Evolutionary conservation across 2,329 filamentous ascomycete species (phyloP).

Genomic region (Coniochaeta sp.): DNA sequence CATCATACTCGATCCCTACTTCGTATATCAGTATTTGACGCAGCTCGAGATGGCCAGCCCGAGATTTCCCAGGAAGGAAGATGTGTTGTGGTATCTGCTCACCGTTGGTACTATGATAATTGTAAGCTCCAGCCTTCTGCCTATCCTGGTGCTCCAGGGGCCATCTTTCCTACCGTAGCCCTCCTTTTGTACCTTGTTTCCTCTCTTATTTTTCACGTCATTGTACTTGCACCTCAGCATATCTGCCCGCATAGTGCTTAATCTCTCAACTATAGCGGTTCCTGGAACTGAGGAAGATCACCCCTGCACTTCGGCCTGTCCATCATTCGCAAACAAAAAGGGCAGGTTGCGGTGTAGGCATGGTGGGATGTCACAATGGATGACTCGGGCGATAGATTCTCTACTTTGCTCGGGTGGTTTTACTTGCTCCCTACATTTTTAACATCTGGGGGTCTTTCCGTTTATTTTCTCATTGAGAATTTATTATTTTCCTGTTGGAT

Average conservation of each 20-base stretch:
- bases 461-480: neutral
- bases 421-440: conserved; percentile 54
- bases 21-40: conserved; percentile 73
- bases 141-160: neutral
- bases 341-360: conserved; percentile 60
- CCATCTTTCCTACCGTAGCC: conserved; percentile 2
- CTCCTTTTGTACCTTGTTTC: conserved; percentile 9
- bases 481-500: neutral
- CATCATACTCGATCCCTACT: conserved; percentile 69
- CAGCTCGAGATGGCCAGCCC: conserved; percentile 65
- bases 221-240: conserved; percentile 38
- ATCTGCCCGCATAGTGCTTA: conserved; percentile 71
- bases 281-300: conserved; percentile 78
- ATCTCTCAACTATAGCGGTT: conserved; percentile 66
- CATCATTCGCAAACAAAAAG: conserved; percentile 61
- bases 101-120: conserved; percentile 66
- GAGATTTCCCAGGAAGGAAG: conserved; percentile 67
- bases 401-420: conserved; percentile 53
- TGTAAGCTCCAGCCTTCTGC: conserved; percentile 52
- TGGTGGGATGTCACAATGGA: conserved; percentile 69
- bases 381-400: conserved; percentile 53
- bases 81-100: conserved; percentile 72
- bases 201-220: conserved; percentile 4
- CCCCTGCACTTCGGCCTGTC: conserved; percentile 56
- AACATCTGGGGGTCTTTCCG: conserved; percentile 9